A percentile compares a stretch with the other conserved stretches of the same genome.
These are phyloP conservation scores for Neurospora sp. DNA, from an alignment of 495 filamentous ascomycete species.

Conservation along the genomic window DNA sequence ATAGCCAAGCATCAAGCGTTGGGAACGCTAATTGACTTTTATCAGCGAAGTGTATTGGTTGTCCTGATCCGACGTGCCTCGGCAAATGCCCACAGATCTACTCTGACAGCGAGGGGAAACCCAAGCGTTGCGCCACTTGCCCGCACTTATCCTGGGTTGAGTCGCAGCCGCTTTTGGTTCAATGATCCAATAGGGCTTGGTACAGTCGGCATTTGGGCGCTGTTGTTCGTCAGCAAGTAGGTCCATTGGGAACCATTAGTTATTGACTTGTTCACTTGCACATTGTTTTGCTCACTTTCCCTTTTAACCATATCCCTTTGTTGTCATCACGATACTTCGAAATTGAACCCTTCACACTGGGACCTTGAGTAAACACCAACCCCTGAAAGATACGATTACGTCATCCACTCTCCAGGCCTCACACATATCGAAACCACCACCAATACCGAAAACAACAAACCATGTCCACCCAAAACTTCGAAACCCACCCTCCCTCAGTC, in stretches of 20 bases:
- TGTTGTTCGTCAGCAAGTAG: not conserved
- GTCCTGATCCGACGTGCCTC: not conserved
- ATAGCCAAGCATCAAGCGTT: not conserved
- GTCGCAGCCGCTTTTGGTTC: not conserved
- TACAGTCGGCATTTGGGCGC: not conserved
- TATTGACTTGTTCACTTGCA: not conserved
- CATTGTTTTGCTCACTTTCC: not conserved
- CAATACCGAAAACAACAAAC: not conserved
- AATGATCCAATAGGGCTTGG: not conserved
- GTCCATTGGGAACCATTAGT: not conserved
- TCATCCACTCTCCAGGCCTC: not conserved
- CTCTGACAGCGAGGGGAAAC: not conserved
- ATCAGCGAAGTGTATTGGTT: not conserved
- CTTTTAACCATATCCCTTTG: not conserved
- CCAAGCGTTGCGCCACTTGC: not conserved
- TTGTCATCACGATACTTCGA: not conserved
- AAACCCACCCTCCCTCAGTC: conserved; percentile 23
- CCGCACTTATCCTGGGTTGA: not conserved
- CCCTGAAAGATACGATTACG: not conserved
- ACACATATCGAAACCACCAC: not conserved
- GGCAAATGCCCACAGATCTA: not conserved
- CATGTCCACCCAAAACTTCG: conserved; percentile 10
- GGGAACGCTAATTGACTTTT: not conserved
- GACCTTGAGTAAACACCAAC: not conserved
- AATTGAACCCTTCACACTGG: not conserved